These are phyloP conservation scores for Pestalotiopsis sp. DNA, from an alignment of 2,329 filamentous ascomycete genomes.

Conservation along the genomic window DNA sequence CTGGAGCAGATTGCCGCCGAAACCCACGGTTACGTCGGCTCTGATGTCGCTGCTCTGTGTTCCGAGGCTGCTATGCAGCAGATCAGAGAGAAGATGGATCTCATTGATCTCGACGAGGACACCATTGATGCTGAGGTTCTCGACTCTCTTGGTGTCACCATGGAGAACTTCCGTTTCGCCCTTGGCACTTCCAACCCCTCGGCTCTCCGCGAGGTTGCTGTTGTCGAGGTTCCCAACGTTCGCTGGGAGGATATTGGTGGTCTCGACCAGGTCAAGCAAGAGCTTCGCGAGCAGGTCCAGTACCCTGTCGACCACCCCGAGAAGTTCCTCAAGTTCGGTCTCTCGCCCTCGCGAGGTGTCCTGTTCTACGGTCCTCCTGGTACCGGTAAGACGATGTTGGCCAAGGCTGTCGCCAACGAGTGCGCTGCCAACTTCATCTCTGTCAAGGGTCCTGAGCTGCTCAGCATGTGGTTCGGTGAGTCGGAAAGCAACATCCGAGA, in stretches of 20 bases:
- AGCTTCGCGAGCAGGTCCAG: constrained; percentile 98
- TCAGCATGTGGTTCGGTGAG: constrained; percentile 99
- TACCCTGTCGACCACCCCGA: constrained; percentile 99
- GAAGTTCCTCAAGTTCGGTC: constrained; percentile 99
- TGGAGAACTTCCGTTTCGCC: constrained; percentile 99
- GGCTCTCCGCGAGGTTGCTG: constrained; percentile 95
- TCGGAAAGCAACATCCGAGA: constrained; percentile 99
- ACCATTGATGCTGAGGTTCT: constrained; percentile 98
- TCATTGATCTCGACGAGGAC: constrained; percentile 98
- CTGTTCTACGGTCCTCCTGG: constrained; percentile 98
- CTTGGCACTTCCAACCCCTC: constrained; percentile 98
- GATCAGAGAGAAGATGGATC: constrained; percentile 99
- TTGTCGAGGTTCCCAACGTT: constrained; percentile 98
- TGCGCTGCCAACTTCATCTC: constrained; percentile 99
- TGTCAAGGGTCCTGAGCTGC: constrained; percentile 95
- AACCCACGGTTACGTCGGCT: constrained; percentile 98
- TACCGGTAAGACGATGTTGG: constrained; percentile 99
- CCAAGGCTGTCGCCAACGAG: constrained; percentile 99
- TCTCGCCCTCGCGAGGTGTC: constrained; percentile 96
- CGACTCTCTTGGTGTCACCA: constrained; percentile 96
- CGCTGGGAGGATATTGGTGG: constrained; percentile 99
- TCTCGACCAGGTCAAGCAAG: constrained; percentile 97
- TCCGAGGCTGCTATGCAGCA: constrained; percentile 99
- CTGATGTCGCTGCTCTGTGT: constrained; percentile 96
- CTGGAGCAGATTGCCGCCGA: constrained; percentile 95